These are phyloP conservation scores for Entrophospora sp. DNA, from an alignment of 192 early-diverging fungal genomes.

Conservation along the genomic window DNA sequence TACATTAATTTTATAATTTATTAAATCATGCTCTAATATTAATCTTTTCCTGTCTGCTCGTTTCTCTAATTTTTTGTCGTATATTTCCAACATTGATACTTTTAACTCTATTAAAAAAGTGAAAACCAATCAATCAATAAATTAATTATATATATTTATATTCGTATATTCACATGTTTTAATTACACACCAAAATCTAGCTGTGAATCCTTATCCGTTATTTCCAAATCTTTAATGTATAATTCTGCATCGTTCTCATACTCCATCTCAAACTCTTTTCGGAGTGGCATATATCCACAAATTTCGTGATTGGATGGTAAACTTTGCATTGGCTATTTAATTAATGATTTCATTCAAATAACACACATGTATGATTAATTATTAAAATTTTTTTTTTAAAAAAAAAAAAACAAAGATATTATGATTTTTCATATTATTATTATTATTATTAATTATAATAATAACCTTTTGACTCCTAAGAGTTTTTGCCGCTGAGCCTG, in stretches of 20 bases:
- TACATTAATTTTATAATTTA: constrained; percentile 77
- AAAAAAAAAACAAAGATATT: background rate
- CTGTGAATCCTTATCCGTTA: constrained; percentile 75
- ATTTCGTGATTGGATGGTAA: constrained; percentile 94
- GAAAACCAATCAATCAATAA: background rate
- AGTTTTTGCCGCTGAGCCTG: too few species aligned
- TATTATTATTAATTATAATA: too few species aligned
- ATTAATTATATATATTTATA: background rate
- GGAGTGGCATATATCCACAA: constrained; percentile 93
- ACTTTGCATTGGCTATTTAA: constrained; percentile 60
- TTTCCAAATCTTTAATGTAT: constrained; percentile 88
- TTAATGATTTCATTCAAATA: background rate
- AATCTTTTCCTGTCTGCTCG: constrained; percentile 77
- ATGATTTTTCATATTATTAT: background rate
- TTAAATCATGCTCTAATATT: constrained; percentile 78
- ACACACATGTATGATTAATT: background rate
- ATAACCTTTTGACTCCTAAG: too few species aligned
- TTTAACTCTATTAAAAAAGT: constrained; percentile 62
- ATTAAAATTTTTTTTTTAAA: background rate
- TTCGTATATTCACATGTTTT: too few species aligned
- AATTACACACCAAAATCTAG: constrained; percentile 66
- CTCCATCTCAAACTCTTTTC: constrained; percentile 94
- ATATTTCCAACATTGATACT: constrained; percentile 82
- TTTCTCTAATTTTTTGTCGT: constrained; percentile 78
- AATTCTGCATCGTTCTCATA: constrained; percentile 93